Base-by-base conservation (phyloP, 1,284 basidiomycete genomes). In the Athelia psychrophila region DNA sequence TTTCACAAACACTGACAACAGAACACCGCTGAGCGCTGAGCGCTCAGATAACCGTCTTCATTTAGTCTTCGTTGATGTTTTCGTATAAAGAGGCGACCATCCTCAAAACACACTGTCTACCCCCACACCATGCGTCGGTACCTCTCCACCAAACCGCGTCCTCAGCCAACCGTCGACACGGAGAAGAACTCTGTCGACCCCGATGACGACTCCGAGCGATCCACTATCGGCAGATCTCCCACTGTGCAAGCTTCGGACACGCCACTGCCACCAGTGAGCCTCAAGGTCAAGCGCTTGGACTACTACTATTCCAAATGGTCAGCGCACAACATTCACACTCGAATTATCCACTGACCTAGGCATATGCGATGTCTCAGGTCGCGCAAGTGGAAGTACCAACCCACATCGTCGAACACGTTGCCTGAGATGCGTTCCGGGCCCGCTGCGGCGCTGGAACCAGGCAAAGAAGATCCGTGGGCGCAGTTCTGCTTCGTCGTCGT, bases 281-380 rank as follows among this genome's bases (percentile, higher is more conserved):
- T 79, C 52, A 81, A 82, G 63, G 65, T 82, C 59, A 82, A 82
- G 61, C 77, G 78, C 2, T 73, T 83, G 40, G 80, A 82, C 58
- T 70, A 77, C 57, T 81, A 79, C 58, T 82, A 77, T 62, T 80
- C 77, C 58, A 66, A 69, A 52, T 81, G 80, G 80, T n/a, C n/a
- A n/a, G n/a, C n/a, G n/a, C n/a, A n/a, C n/a, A n/a, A n/a, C 69
- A 69, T 19, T 79, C 75, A 58, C 59, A 61, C 20, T 82, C 79
- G 80, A 81, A 78, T 64, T 83, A 82, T 58, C 65, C 68, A 56
- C 76, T 76, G n/a, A n/a, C n/a, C n/a, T n/a, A n/a, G n/a, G n/a
- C n/a, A n/a, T n/a, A n/a, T n/a, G n/a, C n/a, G n/a, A 60, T 19
- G 65, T 51, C 20, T 35, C n/a, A n/a, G 15, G n/a, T 49, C 25